Conservation (phyloP, 306 rosid genomes). For the Rosa multiflora region DNA sequence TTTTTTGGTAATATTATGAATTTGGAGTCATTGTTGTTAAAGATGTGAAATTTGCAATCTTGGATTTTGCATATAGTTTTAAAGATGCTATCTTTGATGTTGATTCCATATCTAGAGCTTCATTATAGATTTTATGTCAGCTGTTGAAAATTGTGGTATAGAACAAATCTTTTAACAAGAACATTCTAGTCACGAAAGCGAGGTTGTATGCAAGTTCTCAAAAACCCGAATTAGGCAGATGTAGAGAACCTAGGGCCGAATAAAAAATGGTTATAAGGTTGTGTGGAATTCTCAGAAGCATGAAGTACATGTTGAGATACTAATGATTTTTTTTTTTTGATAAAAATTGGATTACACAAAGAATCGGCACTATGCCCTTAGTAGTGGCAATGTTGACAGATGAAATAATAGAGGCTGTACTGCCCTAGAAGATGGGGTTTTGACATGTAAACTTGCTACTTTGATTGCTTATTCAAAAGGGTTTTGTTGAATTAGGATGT, state of each 20-base stretch:
- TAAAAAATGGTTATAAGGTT: neutral
- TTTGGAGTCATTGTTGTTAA: constrained; percentile 1
- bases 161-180: neutral
- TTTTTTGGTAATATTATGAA: neutral
- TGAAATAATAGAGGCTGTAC: neutral
- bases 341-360: neutral
- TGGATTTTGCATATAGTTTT: neutral
- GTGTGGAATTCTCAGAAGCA: neutral
- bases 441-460: neutral
- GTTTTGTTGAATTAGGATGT: neutral
- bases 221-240: neutral
- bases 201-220: neutral
- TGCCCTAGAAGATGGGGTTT: neutral
- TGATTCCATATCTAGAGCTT: neutral
- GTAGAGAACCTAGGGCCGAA: neutral
- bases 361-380: neutral
- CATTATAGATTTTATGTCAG: neutral
- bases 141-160: neutral
- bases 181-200: neutral
- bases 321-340: too few species aligned
- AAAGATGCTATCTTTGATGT: neutral
- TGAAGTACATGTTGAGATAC: neutral
- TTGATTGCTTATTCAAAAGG: neutral
- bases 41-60: neutral
- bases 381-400: neutral